Base-by-base conservation (phyloP, 306 rosid genomes). In the Carpinus viminea region DNA sequence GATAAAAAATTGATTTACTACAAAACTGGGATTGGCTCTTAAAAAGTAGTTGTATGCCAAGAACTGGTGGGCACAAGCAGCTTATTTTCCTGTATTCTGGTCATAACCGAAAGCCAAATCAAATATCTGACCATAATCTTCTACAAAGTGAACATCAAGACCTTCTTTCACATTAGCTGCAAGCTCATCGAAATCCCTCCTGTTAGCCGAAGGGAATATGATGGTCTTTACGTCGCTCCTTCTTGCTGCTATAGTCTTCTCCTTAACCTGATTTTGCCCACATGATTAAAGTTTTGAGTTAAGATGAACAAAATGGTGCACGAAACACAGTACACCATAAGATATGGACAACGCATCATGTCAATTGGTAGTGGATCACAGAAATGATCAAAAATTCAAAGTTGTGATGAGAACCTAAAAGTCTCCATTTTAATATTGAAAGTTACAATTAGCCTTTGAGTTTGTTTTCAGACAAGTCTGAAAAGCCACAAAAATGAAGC, bases 231-330 rank as follows among this genome's bases (percentile, higher is more conserved):
- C 90, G 4, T 84, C 96, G 54, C 98, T 90, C 87, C 99, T 87
- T 75, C 97, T 86, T 5, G 99, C 99, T 1, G 99, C 98, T 80
- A 96, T 96, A 4, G 98, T 91, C 86, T 96, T 96, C 89, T 96
- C 99, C 90, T 96, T 96, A 26, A 96, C 99, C 99, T 96, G 88
- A 68, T 74, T 36, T 76, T 75, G 45, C 9, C 68, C 85, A 84
- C 66, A 83, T 36, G 52, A 84, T 61, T 43, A 69, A 64, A 70
- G 36, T 62, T 74, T 26, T 1, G n/a, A 83, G 85, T 68, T 73
- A 31, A 73, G 54, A 80, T 70, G 74, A 81, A 73, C 24, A 47
- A 70, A 34, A 68, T 21, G 8, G 20, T 70, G 31, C 20, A 11
- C 52, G 72, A 56, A 31, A 78, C 56, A 46, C 2, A 61, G 53